Percentiles rank a stretch among this genome's conserved stretches.
Conservation (phyloP, 2,329 filamentous ascomycete genomes). For the Hymenoscyphus occultus region DNA sequence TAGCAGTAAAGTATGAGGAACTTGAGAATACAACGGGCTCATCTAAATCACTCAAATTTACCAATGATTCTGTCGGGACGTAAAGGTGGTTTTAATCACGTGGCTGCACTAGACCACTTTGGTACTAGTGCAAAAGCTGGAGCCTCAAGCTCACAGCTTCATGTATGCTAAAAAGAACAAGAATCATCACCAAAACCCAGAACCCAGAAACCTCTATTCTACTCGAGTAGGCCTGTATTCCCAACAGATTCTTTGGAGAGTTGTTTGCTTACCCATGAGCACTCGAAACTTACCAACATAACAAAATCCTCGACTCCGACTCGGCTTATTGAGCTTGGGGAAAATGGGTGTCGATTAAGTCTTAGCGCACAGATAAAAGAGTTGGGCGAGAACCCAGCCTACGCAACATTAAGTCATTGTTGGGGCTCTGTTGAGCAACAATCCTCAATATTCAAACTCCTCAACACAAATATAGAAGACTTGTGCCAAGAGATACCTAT, state of each 20-base stretch:
- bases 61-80: no score
- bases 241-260: no score
- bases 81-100: no score
- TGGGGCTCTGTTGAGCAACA: not conserved
- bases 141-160: no score
- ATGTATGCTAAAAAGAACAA: no score
- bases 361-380: not conserved
- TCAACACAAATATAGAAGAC: not conserved
- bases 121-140: no score
- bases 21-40: not conserved
- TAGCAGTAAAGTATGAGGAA: not conserved
- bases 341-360: not conserved
- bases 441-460: not conserved
- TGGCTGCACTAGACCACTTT: no score
- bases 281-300: not conserved
- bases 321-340: not conserved
- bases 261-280: not conserved
- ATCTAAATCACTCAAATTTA: not conserved
- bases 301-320: not conserved
- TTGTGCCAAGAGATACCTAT: constrained; percentile 1
- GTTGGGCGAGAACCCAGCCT: not conserved
- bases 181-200: no score
- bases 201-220: no score
- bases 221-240: no score
- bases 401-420: constrained; percentile 1